Base-by-base conservation (phyloP, 2,329 filamentous ascomycete genomes). In the Fusarium dlaminii region DNA sequence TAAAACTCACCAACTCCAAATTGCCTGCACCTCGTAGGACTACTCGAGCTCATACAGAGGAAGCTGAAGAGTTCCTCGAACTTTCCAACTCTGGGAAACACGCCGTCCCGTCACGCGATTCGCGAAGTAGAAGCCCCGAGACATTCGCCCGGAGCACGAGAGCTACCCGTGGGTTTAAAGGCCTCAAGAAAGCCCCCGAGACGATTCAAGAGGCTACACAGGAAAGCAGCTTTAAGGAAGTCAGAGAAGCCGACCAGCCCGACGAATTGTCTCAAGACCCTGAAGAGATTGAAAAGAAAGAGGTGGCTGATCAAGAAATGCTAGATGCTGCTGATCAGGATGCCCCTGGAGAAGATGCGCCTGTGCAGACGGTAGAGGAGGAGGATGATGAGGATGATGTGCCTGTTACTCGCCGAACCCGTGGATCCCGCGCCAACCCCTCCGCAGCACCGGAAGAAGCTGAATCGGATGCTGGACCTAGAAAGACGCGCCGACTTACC, bases 11-110 rank as follows among this genome's bases (percentile, higher is more conserved):
- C 37, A 82, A 80, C 57, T 80, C 83, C 36, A 82, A 80, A 55
- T 66, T 70, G 8, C 74, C 72, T 37, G 76, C 76, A 4, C 84
- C 85, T 43, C 84, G 88, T 39, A 83, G 88, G 74, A 78, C 82
- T 15, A 90, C 89, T 17, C 83, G 89, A 37, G 88, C 87, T 22
- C 85, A 82, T 62, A 89, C 88, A 8, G 88, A 87, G 49, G 88
- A 90, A 52, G 83, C 84, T 1, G 88, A 90, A 48, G 83, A 86
- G 9, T 85, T 90, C 12, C 79, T 90, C 9, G 89, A 91, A 75
- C 82, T 92, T 20, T 88, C 90, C 11, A 88, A 85, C 74, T 91
- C 90, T 13, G 90, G 90, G n/a, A 86, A 84, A 64, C 90, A 92
- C 72, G 86, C 85, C 27, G 84, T 84, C 45, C 79, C 84, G 5